Base-by-base conservation (phyloP, 2,329 filamentous ascomycete genomes). In the Pochonia chlamydosporia region DNA sequence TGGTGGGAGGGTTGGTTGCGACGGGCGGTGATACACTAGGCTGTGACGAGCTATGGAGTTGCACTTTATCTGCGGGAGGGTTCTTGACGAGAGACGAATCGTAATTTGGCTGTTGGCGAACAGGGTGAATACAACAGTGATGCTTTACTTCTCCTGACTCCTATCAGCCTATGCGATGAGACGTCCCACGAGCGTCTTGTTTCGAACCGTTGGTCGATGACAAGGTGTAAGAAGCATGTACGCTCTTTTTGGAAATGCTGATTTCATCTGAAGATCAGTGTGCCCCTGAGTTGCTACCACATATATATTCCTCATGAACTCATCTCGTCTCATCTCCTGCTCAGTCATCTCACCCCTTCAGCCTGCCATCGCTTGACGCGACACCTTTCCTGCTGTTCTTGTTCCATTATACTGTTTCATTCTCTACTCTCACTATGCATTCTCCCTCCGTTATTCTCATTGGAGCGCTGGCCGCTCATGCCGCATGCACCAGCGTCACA, bases 351-450 rank as follows among this genome's bases (percentile, higher is more conserved):
- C 39, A 30, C 21, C 42, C 30, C 24, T 43, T 26, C 30, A 25
- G 18, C n/a, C 35, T 18, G n/a, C 14, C 25, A 44, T 31, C 25
- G 42, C 47, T 39, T 26, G 43, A 49, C 43, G 43, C 43, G 26
- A 39, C 40, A 28, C 35, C 18, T 20, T 43, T 50, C 37, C 43
- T 51, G 35, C 4, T 25, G 35, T 43, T 28, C 14, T 30, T 46
- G 31, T 51, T 35, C 24, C 20, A 10, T 18, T 23, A 28, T 16
- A 43, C 26, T 16, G n/a, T 4, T 37, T 9, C 26, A 28, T 24
- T 24, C 26, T 18, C 21, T 24, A 21, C 21, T 40, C 28, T 18
- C 8, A 18, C 21, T 5, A 44, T 45, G 36, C 36, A 37, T 37
- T 44, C 26, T 25, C 14, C 40, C 18, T 23, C 43, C n/a, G 28